These are phyloP conservation scores for Colletotrichum siamense DNA, from an alignment of 2,329 filamentous ascomycete species.

Conservation along the genomic window DNA sequence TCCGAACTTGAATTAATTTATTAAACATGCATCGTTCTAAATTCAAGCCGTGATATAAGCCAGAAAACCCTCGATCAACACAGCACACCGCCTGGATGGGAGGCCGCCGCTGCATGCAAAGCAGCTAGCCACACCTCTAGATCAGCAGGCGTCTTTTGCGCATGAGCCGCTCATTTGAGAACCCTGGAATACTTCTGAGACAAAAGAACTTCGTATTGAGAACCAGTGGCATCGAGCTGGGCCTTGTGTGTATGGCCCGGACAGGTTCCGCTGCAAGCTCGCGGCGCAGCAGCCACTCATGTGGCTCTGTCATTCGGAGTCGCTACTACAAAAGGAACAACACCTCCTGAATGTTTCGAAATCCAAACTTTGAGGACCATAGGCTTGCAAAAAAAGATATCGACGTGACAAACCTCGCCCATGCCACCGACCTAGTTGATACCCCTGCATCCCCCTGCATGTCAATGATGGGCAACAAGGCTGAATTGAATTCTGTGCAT, in stretches of 20 bases:
- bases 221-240: background rate
- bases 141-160: rapidly evolving
- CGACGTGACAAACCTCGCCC: rapidly evolving
- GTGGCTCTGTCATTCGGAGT: rapidly evolving
- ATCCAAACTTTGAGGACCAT: background rate
- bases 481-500: background rate
- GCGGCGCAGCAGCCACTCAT: background rate
- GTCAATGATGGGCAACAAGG: background rate
- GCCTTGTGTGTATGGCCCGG: background rate
- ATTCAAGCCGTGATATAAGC: too few species aligned
- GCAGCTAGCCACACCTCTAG: background rate
- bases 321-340: background rate
- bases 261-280: background rate
- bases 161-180: background rate
- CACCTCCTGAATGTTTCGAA: background rate
- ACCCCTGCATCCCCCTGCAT: background rate
- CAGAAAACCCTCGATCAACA: too few species aligned
- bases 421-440: background rate
- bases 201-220: background rate
- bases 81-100: background rate
- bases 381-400: background rate
- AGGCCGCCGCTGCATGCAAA: background rate
- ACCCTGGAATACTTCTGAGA: background rate
- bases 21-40: too few species aligned
- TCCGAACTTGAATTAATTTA: too few species aligned